These are phyloP conservation scores for Meyerozyma smithsonii DNA, from an alignment of 1,139 yeast genomes.

Conservation along the genomic window DNA sequence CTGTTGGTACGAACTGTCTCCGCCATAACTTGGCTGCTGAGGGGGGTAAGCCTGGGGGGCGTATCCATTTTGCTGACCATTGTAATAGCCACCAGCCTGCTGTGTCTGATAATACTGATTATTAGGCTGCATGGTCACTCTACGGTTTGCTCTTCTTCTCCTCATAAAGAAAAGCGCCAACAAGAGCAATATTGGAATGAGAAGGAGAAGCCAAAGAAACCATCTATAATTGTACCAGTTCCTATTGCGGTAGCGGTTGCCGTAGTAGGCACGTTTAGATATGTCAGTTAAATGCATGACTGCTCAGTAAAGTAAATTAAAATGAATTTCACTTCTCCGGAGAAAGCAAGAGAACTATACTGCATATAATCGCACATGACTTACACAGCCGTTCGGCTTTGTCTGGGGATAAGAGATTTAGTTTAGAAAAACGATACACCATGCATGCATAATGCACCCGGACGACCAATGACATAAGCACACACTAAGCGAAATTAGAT, in stretches of 20 bases:
- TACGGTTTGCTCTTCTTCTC: slow-evolving; percentile 9
- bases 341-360: background rate
- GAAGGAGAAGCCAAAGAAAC: slow-evolving; percentile 12
- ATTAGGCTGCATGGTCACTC: slow-evolving; percentile 7
- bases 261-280: background rate
- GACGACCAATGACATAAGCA: too few relatives aligned
- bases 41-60: slow-evolving; percentile 3
- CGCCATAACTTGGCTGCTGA: slow-evolving; percentile 5
- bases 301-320: too few relatives aligned
- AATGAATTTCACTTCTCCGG: too few relatives aligned
- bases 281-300: background rate
- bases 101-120: slow-evolving; percentile 15
- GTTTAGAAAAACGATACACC: too few relatives aligned
- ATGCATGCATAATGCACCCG: too few relatives aligned
- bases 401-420: too few relatives aligned
- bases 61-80: slow-evolving; percentile 4
- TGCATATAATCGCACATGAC: background rate
- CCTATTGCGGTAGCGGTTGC: background rate
- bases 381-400: too few relatives aligned
- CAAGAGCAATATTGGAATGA: slow-evolving; percentile 11
- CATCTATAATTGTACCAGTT: slow-evolving; percentile 11
- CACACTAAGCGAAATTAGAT: too few relatives aligned
- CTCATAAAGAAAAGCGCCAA: slow-evolving; percentile 9
- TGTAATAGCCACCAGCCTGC: slow-evolving; percentile 12
- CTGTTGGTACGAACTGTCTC: slow-evolving; percentile 6